Conservation (phyloP, 2,329 filamentous ascomycete species). For the Furcasterigmium furcatum region DNA sequence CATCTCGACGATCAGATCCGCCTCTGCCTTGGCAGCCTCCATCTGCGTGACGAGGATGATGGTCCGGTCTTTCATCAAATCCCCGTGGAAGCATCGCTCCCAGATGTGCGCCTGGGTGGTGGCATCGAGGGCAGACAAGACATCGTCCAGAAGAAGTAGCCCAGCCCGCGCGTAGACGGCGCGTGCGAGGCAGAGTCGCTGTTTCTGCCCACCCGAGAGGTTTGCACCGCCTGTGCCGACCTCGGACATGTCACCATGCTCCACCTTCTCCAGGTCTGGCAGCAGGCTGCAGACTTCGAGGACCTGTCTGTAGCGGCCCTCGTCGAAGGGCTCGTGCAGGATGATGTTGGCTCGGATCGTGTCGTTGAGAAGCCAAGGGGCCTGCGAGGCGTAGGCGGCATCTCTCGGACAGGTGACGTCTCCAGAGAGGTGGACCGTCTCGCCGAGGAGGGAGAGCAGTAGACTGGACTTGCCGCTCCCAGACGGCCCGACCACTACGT, state of each 20-base stretch:
- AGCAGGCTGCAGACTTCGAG: slow-evolving; percentile 52
- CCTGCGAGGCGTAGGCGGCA: slow-evolving; percentile 54
- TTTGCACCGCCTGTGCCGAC: slow-evolving; percentile 54
- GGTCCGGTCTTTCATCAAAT: slow-evolving; percentile 50
- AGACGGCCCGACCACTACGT: slow-evolving; percentile 50
- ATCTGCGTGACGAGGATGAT: slow-evolving; percentile 56
- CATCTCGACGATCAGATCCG: slow-evolving; percentile 43
- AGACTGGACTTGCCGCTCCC: slow-evolving; percentile 57
- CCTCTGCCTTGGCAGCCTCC: slow-evolving; percentile 48
- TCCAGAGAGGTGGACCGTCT: slow-evolving; percentile 47
- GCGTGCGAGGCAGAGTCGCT: not conserved
- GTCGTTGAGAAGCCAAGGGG: slow-evolving; percentile 55
- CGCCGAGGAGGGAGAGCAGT: slow-evolving; percentile 50
- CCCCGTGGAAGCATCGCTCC: slow-evolving; percentile 54
- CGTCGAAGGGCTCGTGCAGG: slow-evolving; percentile 49
- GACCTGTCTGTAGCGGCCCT: slow-evolving; percentile 48
- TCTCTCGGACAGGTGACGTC: slow-evolving; percentile 45
- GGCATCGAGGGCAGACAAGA: slow-evolving; percentile 57
- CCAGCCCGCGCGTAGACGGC: not conserved
- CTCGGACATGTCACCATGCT: slow-evolving; percentile 45
- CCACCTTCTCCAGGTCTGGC: slow-evolving; percentile 47
- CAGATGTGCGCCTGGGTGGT: slow-evolving; percentile 56
- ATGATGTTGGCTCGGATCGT: slow-evolving; percentile 53
- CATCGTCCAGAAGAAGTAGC: slow-evolving; percentile 9
- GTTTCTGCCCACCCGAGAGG: not conserved